phyloP scores from a whole-genome alignment of 208 protist species.

The Balamuthia mandrillaris region DNA sequence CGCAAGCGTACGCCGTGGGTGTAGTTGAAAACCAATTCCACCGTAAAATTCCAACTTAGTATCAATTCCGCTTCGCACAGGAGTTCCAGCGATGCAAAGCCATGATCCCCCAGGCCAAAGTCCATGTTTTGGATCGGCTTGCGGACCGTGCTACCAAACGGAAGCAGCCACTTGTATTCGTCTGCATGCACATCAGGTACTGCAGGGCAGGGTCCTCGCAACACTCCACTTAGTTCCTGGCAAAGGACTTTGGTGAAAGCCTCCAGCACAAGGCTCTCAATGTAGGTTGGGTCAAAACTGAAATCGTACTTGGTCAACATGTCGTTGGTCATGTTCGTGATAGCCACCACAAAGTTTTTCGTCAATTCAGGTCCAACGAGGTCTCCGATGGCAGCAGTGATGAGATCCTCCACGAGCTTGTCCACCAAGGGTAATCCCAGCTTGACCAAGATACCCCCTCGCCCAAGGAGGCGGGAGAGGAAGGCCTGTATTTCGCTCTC shows the following conservation, averaged over 20 bases:
- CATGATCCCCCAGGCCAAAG: conserved; percentile 2
- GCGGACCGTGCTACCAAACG: not conserved
- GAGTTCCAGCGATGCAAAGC: not conserved
- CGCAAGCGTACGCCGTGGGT: not conserved
- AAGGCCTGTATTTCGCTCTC: not conserved
- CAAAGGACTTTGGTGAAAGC: not conserved
- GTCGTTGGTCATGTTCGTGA: not conserved
- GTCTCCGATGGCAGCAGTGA: not conserved
- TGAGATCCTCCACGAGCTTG: not conserved
- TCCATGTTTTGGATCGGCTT: not conserved
- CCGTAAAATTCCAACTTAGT: not conserved
- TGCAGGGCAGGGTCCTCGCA: not conserved
- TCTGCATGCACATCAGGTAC: not conserved
- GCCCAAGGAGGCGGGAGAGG: not conserved
- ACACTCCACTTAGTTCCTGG: not conserved
- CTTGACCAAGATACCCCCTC: not conserved
- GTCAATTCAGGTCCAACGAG: not conserved
- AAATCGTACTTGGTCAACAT: not conserved
- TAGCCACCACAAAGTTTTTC: not conserved
- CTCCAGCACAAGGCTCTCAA: conserved; percentile 16
- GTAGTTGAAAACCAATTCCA: not conserved
- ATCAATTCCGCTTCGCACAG: not conserved
- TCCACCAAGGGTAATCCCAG: not conserved
- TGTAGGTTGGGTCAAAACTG: not conserved
- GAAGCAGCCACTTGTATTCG: conserved; percentile 5